Conservation (phyloP, 2,329 filamentous ascomycete genomes). For the Stagonosporopsis cucurbitacearum region DNA sequence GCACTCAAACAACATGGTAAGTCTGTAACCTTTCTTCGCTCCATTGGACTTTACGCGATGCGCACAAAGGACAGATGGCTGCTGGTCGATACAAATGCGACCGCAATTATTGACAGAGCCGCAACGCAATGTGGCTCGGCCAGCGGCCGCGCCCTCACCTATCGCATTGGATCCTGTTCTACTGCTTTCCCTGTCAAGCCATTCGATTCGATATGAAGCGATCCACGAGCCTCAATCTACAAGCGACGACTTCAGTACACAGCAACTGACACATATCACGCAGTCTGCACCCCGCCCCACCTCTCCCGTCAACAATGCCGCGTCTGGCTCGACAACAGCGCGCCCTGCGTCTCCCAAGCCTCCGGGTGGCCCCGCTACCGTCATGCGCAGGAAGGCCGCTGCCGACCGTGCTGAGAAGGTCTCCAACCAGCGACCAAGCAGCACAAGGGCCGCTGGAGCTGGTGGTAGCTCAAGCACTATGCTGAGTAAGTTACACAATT, state of each 20-base stretch:
- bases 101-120: background rate
- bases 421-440: constrained; percentile 89
- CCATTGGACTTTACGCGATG: constrained; percentile 3
- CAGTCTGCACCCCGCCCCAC: constrained; percentile 48
- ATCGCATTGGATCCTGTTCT: background rate
- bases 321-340: constrained; percentile 71
- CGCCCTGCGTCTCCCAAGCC: constrained; percentile 86
- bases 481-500: constrained; percentile 73
- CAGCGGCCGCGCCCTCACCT: background rate
- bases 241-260: background rate
- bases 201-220: background rate
- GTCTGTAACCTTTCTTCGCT: background rate
- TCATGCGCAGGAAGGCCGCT: constrained; percentile 91
- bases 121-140: background rate
- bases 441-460: constrained; percentile 90
- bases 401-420: constrained; percentile 98
- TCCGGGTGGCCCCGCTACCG: constrained; percentile 92
- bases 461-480: constrained; percentile 98
- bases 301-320: constrained; percentile 47
- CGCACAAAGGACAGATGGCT: constrained; percentile 14
- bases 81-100: constrained; percentile 5
- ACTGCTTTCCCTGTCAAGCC: background rate
- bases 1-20: constrained; percentile 13
- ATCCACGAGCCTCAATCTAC: background rate
- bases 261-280: constrained; percentile 16